Evolutionary conservation across 140 eudicot species (phyloP).

Genomic region (Senecio squalidus): DNA sequence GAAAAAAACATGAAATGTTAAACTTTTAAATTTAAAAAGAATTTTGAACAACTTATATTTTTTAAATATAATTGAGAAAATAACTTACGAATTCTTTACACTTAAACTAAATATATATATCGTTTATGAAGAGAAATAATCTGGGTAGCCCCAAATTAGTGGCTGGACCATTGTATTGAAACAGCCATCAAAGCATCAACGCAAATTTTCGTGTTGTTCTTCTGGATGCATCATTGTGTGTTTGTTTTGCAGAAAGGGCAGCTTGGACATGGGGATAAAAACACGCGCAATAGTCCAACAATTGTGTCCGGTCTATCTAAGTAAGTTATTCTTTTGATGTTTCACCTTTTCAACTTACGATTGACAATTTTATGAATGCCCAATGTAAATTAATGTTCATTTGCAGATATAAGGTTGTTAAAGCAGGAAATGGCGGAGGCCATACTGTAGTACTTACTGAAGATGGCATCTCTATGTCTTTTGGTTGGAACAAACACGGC

Average conservation of each 20-base stretch:
- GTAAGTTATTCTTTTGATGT: slow-evolving; percentile 33
- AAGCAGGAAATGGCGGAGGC: slow-evolving; percentile 62
- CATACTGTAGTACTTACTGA: slow-evolving; percentile 68
- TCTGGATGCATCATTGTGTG: too few species aligned
- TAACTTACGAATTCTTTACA: too few species aligned
- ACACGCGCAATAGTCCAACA: slow-evolving; percentile 58
- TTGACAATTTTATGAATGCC: too few species aligned
- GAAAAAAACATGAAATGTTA: too few species aligned
- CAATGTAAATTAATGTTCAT: not conserved
- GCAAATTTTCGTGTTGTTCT: not conserved
- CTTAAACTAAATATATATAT: too few species aligned
- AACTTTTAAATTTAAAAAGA: too few species aligned
- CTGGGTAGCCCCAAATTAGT: too few species aligned
- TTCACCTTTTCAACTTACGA: not conserved
- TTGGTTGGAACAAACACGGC: slow-evolving; percentile 91
- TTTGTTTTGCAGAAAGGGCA: slow-evolving; percentile 75
- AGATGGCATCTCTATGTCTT: slow-evolving; percentile 55
- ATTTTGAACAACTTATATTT: too few species aligned
- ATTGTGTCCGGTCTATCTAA: slow-evolving; percentile 57
- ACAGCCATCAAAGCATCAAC: not conserved
- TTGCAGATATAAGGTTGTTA: slow-evolving; percentile 51
- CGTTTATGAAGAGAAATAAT: too few species aligned
- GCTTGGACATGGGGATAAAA: slow-evolving; percentile 75
- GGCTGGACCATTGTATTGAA: not conserved
- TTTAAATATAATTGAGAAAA: too few species aligned